Evolutionary conservation across 2,329 filamentous ascomycete species (phyloP), one percentile per base, ranked within the genome.

Genomic region (Blastomyces silverae): DNA sequence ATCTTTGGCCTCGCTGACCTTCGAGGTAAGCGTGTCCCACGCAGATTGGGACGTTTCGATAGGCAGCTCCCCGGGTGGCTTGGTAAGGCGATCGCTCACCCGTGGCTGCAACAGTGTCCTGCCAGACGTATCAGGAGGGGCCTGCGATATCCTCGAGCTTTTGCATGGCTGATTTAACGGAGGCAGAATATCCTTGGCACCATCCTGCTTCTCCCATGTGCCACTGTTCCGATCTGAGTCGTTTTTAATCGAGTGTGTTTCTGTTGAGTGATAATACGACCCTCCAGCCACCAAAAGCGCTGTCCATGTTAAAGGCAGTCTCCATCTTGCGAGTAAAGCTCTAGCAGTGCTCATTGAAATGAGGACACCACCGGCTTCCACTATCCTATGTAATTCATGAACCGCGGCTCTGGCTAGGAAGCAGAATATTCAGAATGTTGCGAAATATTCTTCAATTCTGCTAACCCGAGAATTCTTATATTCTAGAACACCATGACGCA

Each of bases 21-120:
- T 79, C 2, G 75, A 70, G 17, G 85, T 83, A 62, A 91, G 82
- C 25, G 80, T 74, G 3, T 74, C 70, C 80, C 80, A 82, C 15
- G 80, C 72, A 22, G 77, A 77, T 7, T 71, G 72, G 55, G 74
- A 70, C 11, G 76, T 72, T 31, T 63, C 44, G 46, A 62, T 60
- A 31, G 65, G 61, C 50, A 66, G 50, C 42, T 62, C n/a, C 57
- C 66, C 5, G 39, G 22, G 64, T 68, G 64, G 67, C 65, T 69
- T 66, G 11, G 34, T 68, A 62, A 66, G 66, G 4, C 68, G 44
- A 46, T 52, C 28, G 10, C 20, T n/a, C 17, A 15, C 37, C 10
- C 31, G 6, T 15, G 34, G 31, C 5, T 34, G 61, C 22, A 55
- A 55, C 20, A 55, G 20, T 11, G 6, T 44, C n/a, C 0, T 34